Base-by-base conservation (phyloP, 257 asterid species). In the Linderniella brevidens region DNA sequence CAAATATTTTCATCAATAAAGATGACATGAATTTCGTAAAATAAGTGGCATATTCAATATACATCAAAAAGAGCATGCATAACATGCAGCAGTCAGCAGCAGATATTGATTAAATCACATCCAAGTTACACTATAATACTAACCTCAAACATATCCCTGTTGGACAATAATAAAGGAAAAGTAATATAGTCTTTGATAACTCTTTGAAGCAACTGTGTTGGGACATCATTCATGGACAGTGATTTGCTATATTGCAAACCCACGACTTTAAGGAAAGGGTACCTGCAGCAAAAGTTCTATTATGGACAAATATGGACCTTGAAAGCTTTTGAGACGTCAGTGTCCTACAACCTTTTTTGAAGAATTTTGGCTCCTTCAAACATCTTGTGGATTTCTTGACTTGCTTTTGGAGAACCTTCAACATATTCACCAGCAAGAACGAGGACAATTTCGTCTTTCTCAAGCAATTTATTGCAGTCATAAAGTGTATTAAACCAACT, bases 251-350 rank as follows among this genome's bases (percentile, higher is more conserved):
- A 69, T 19, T 77, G 93, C 46, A 79, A 68, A 37, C 75, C 80
- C 68, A 87, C 46, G 46, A 87, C 72, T 58, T 77, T 85, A 61
- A 87, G 81, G 56, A 46, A 71, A 47, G 92, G 86, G 63, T 79
- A 61, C 76, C 97, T 87, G 76, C 71, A 65, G 46, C 46, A 67
- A 52, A 55, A 56, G 55, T 25, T 50, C 14, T 12, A 58, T 25
- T n/a, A 41, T 8, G 46, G 35, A 47, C 36, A n/a, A 49, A 47
- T 39, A 37, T 54, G 35, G 16, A 35, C 14, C 12, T 42, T 19
- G 16, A 63, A 13, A 57, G 17, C 29, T 37, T 38, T 54, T 50
- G 58, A 36, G 53, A 17, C 54, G 35, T 32, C 42, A 32, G 25
- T 19, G 38, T 29, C 20, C 14, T 43, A 40, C 43, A 71, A 83